phyloP scores from a whole-genome alignment of 345 rosid species.

The Eucalyptus erythrocorys region DNA sequence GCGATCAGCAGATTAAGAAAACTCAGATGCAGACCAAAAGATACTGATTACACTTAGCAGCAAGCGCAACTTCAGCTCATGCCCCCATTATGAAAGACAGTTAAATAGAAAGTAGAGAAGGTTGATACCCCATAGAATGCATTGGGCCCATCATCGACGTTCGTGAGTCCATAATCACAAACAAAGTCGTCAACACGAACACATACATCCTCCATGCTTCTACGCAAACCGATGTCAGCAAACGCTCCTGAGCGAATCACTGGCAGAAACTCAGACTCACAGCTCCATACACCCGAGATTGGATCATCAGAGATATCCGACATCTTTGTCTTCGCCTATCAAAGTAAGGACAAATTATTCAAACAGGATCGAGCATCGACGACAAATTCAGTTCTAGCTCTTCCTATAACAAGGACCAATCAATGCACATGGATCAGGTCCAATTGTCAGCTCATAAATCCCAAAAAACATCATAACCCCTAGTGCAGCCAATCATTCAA shows the following conservation, averaged over 20 bases:
- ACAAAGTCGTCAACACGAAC: conserved; percentile 50
- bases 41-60: background rate
- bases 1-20: background rate
- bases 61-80: background rate
- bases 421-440: background rate
- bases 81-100: background rate
- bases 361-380: background rate
- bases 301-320: conserved; percentile 29
- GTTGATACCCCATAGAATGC: conserved; percentile 76
- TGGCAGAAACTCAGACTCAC: conserved; percentile 34
- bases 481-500: background rate
- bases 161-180: conserved; percentile 32
- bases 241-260: conserved; percentile 80
- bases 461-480: background rate
- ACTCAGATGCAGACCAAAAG: background rate
- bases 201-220: conserved; percentile 81
- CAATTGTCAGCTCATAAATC: background rate
- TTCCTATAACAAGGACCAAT: background rate
- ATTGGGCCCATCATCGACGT: conserved; percentile 32
- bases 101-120: background rate
- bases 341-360: background rate
- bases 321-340: conserved; percentile 48
- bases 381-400: background rate
- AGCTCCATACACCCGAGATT: conserved; percentile 17
- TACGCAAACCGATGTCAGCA: conserved; percentile 57